These are phyloP conservation scores for Meyerozyma smithsonii DNA, from an alignment of 1,139 yeast species.

Conservation along the genomic window DNA sequence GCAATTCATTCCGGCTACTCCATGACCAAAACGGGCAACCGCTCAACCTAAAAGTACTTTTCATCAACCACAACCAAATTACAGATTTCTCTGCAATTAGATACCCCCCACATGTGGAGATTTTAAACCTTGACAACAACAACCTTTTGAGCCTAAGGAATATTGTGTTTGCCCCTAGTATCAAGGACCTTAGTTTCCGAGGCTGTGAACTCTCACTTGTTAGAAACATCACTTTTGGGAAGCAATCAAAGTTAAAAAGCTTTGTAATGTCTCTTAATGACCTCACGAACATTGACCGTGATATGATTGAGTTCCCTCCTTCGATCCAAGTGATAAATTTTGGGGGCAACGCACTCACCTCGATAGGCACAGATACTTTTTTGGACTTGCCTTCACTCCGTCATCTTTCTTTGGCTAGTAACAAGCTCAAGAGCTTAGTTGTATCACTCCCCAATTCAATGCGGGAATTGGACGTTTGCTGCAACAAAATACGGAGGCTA, in stretches of 20 bases:
- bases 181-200: constrained; percentile 18
- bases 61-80: constrained; percentile 17
- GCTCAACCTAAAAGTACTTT: constrained; percentile 15
- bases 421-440: constrained; percentile 9
- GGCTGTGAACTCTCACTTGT: constrained; percentile 17
- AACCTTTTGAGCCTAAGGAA: constrained; percentile 9
- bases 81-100: constrained; percentile 11
- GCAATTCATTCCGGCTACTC: constrained; percentile 14
- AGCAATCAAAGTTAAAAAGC: constrained; percentile 9
- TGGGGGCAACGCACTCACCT: constrained; percentile 5
- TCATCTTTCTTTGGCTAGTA: constrained; percentile 11
- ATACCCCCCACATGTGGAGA: constrained; percentile 14
- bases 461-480: constrained; percentile 15
- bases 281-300: constrained; percentile 6
- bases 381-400: constrained; percentile 9
- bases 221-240: constrained; percentile 12
- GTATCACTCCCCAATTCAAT: constrained; percentile 7
- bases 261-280: constrained; percentile 15
- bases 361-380: constrained; percentile 7
- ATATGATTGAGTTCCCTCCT: constrained; percentile 9
- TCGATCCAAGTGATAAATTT: constrained; percentile 11
- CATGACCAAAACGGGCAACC: constrained; percentile 13
- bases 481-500: constrained; percentile 10
- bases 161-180: constrained; percentile 10
- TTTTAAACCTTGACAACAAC: constrained; percentile 21